Evolutionary conservation across 192 early-diverging fungal species (phyloP).

Genomic region (Rhizophagus clarus): DNA sequence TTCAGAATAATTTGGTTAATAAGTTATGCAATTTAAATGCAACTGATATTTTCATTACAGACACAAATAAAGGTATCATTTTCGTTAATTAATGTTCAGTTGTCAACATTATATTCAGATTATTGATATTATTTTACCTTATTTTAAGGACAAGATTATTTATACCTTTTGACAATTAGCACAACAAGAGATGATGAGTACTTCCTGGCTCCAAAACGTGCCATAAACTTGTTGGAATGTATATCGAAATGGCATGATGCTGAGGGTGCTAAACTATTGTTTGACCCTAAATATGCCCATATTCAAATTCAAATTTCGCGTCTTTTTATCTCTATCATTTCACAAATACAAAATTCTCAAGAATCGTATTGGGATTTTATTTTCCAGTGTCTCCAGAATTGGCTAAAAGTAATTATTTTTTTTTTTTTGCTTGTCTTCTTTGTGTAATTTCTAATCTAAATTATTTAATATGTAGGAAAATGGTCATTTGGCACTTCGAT

Average conservation of each 20-base stretch:
- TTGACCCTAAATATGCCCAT: background rate
- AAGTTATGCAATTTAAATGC: conserved; percentile 28
- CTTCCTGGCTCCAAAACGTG: conserved; percentile 42
- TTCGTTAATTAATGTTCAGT: background rate
- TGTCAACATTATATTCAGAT: background rate
- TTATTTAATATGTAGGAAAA: background rate
- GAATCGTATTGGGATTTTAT: conserved; percentile 52
- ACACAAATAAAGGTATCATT: conserved; percentile 8
- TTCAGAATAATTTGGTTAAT: conserved; percentile 37
- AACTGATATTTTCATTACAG: conserved; percentile 24
- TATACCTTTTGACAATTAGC: conserved; percentile 15
- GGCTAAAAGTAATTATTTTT: conserved; percentile 32
- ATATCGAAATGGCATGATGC: conserved; percentile 43
- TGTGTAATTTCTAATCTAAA: background rate
- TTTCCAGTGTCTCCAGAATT: conserved; percentile 31
- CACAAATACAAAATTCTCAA: conserved; percentile 45
- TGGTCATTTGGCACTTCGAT: conserved; percentile 6
- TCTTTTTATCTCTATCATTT: conserved; percentile 40
- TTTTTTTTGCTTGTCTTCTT: background rate
- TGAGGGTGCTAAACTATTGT: background rate
- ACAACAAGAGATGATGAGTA: conserved; percentile 25
- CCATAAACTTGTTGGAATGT: conserved; percentile 44
- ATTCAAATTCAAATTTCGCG: conserved; percentile 25
- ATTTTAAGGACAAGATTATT: background rate
- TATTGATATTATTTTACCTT: background rate